Evolutionary conservation across 257 asterid species (phyloP).

Genomic region (Eucommia ulmoides): DNA sequence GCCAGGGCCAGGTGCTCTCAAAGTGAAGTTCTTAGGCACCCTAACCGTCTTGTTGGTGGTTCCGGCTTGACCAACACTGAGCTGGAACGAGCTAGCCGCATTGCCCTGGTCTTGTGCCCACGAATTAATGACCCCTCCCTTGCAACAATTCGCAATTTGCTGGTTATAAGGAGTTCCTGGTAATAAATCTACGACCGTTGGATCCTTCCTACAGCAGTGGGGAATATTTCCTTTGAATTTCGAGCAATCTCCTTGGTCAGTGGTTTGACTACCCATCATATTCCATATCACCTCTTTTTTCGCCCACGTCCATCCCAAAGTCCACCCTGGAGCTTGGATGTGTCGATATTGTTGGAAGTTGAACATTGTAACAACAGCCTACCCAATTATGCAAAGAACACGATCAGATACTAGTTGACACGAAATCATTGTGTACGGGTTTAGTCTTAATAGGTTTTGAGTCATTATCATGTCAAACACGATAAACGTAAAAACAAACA

Average conservation of each 20-base stretch:
- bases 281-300: conserved; percentile 87
- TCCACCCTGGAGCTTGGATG: conserved; percentile 91
- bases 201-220: conserved; percentile 73
- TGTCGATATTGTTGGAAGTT: conserved; percentile 92
- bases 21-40: conserved; percentile 67
- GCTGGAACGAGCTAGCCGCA: conserved; percentile 65
- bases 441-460: too few relatives aligned
- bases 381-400: conserved; percentile 5
- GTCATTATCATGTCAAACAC: neutral
- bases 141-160: conserved; percentile 82
- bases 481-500: neutral
- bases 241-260: conserved; percentile 93
- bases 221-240: conserved; percentile 54
- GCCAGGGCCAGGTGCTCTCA: conserved; percentile 76
- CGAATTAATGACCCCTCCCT: conserved; percentile 70
- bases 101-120: conserved; percentile 62
- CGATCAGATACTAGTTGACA: too few relatives aligned
- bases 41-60: conserved; percentile 69
- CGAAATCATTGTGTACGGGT: too few relatives aligned
- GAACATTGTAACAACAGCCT: conserved; percentile 75
- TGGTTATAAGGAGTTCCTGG: conserved; percentile 82
- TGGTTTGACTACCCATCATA: conserved; percentile 74
- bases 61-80: conserved; percentile 67
- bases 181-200: conserved; percentile 60
- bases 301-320: conserved; percentile 93